These are phyloP conservation scores for Ceriops tagal DNA, from an alignment of 345 rosid species.

Conservation along the genomic window DNA sequence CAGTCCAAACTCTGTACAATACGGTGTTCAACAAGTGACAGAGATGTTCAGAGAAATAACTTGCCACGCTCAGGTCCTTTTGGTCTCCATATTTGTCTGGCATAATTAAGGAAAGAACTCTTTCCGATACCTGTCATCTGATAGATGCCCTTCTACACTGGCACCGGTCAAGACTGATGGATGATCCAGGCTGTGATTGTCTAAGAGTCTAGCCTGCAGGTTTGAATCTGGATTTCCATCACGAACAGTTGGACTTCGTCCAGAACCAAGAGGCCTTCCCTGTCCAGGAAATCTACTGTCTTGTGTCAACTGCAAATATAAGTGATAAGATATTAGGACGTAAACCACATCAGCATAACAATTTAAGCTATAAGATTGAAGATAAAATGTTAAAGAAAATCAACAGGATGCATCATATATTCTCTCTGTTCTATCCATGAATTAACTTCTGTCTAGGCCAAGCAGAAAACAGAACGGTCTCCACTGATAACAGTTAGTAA, in stretches of 20 bases:
- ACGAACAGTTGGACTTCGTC: constrained; percentile 37
- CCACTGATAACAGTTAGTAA: no score
- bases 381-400: constrained; percentile 9
- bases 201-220: constrained; percentile 79
- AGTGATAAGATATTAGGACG: constrained; percentile 13
- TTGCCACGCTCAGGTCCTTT: neutral
- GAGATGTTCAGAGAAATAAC: neutral
- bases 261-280: constrained; percentile 65
- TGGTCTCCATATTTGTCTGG: constrained; percentile 7
- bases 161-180: constrained; percentile 34
- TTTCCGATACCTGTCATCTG: constrained; percentile 50
- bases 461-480: neutral
- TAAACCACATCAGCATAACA: constrained; percentile 6
- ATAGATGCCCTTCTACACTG: constrained; percentile 33
- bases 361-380: neutral
- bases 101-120: constrained; percentile 9
- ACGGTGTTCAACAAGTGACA: no score
- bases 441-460: neutral
- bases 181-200: constrained; percentile 41
- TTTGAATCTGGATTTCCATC: constrained; percentile 57
- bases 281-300: constrained; percentile 79
- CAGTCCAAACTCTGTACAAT: neutral
- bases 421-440: neutral
- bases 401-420: constrained; percentile 1
- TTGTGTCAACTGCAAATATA: constrained; percentile 48